phyloP scores from a whole-genome alignment of 495 filamentous ascomycete genomes.

The Lophiotrema nucula region DNA sequence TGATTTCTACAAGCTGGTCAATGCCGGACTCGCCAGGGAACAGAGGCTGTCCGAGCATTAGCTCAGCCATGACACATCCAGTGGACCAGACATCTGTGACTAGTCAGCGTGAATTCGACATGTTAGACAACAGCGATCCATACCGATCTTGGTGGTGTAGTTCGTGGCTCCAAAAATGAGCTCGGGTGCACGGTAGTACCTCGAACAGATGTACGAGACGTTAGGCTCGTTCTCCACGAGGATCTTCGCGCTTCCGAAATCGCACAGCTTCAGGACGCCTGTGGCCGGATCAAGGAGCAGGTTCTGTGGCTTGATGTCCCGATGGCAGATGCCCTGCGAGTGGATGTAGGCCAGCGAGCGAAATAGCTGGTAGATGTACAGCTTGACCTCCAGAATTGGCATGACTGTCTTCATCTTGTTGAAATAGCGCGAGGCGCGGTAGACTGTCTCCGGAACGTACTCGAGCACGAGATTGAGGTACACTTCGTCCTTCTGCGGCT shows the following conservation, averaged over 20 bases:
- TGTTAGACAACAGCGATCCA: constrained; percentile 31
- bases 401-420: constrained; percentile 99
- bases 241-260: constrained; percentile 99
- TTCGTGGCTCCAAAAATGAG: constrained; percentile 99
- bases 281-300: constrained; percentile 86
- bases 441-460: constrained; percentile 97
- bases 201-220: constrained; percentile 98
- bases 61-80: constrained; percentile 97
- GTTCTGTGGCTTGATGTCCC: constrained; percentile 99
- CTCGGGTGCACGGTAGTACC: constrained; percentile 97
- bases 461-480: constrained; percentile 98
- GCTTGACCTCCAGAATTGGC: constrained; percentile 97
- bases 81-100: constrained; percentile 98
- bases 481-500: constrained; percentile 76
- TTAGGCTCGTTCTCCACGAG: constrained; percentile 98
- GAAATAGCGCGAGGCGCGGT: constrained; percentile 97
- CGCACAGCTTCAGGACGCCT: constrained; percentile 93
- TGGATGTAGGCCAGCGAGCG: constrained; percentile 97
- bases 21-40: constrained; percentile 99
- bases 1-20: constrained; percentile 98
- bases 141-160: constrained; percentile 99
- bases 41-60: constrained; percentile 97
- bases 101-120: background rate
- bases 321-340: constrained; percentile 97
- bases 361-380: constrained; percentile 99